Percentiles rank a stretch among this genome's conserved stretches.
Evolutionary conservation across 108 stramenopile genomes (phyloP).

Genomic region (Nannochloropsis salina): DNA sequence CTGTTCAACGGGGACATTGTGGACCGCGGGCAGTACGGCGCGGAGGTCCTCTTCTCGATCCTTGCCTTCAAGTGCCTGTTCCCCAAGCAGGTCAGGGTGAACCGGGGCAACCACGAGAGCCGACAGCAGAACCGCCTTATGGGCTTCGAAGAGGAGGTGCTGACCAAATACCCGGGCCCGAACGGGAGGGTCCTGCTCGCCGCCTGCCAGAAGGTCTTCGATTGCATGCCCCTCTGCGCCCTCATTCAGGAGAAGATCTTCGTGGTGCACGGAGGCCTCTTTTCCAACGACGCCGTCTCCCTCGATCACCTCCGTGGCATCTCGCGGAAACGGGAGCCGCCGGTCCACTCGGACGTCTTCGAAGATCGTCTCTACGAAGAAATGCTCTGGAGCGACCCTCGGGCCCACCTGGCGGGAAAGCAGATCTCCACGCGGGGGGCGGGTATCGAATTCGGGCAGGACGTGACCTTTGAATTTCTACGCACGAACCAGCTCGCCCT

Average conservation of each 20-base stretch:
- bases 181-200: constrained; percentile 47
- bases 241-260: constrained; percentile 57
- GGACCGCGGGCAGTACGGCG: constrained; percentile 57
- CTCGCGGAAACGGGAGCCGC: constrained; percentile 54
- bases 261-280: constrained; percentile 63
- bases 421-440: constrained; percentile 57
- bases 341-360: constrained; percentile 47
- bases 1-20: constrained; percentile 67
- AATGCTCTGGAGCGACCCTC: constrained; percentile 61
- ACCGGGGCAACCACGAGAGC: constrained; percentile 63
- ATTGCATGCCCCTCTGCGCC: constrained; percentile 60
- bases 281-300: constrained; percentile 53
- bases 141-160: constrained; percentile 60
- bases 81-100: constrained; percentile 49
- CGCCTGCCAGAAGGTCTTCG: constrained; percentile 53
- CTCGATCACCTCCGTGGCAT: constrained; percentile 57
- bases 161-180: constrained; percentile 55
- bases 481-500: constrained; percentile 53
- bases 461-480: constrained; percentile 59
- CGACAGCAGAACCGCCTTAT: constrained; percentile 58
- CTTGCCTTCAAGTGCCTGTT: constrained; percentile 53
- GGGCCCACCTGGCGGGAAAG: constrained; percentile 49
- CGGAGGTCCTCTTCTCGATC: constrained; percentile 54
- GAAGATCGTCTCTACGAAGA: constrained; percentile 58
- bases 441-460: constrained; percentile 59